These are phyloP conservation scores for Trichoderma erinaceum DNA, from an alignment of 495 filamentous ascomycete genomes.

Conservation along the genomic window DNA sequence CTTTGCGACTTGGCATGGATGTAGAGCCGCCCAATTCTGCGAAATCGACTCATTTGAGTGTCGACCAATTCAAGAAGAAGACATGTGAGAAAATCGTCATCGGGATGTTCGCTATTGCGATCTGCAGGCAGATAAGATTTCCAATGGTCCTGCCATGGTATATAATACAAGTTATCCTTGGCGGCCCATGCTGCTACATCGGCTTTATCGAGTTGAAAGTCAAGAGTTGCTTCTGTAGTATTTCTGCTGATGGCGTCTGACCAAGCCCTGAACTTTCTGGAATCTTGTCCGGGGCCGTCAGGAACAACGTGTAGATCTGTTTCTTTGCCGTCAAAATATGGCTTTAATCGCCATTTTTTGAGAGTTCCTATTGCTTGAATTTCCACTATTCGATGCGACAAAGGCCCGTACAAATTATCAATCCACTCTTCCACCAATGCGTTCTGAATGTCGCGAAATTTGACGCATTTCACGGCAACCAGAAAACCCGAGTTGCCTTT, in stretches of 20 bases:
- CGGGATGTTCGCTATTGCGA: not conserved
- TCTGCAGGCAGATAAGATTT: not conserved
- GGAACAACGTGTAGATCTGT: not conserved
- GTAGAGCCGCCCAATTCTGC: not conserved
- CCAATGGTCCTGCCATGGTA: not conserved
- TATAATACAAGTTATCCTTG: not conserved
- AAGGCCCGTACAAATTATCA: not conserved
- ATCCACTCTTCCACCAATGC: not conserved
- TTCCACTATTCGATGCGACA: not conserved
- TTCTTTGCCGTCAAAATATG: not conserved
- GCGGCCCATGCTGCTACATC: not conserved
- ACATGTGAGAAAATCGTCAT: not conserved
- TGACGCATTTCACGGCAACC: not conserved
- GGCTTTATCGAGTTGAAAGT: not conserved
- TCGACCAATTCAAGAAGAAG: not conserved
- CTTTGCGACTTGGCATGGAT: not conserved
- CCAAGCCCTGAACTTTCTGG: not conserved
- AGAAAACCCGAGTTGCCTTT: not conserved
- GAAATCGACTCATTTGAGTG: not conserved
- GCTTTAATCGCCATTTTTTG: not conserved
- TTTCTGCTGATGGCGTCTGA: not conserved
- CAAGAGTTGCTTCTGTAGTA: not conserved
- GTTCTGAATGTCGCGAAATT: not conserved
- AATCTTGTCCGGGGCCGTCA: not conserved
- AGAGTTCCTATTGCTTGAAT: not conserved